Evolutionary conservation across 345 rosid species (phyloP), one percentile per base, ranked within the genome.

Genomic region (Gossypium longicalyx): DNA sequence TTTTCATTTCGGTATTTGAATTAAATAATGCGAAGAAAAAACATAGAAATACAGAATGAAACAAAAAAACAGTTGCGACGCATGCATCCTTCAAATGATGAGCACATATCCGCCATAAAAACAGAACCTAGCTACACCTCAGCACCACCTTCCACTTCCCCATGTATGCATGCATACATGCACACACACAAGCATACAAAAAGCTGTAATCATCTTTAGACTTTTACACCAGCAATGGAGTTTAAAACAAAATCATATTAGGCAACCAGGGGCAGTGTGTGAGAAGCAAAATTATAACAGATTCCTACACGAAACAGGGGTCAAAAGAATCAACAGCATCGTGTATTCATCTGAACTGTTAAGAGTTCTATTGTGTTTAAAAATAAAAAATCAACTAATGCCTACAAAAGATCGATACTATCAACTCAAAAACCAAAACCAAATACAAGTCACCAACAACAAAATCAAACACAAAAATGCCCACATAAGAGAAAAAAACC

Each of bases 161-260:
- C 53, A 61, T 29, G 41, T 17, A 27, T 63, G 44, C 12, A 63
- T 8, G 23, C 15, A 6, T 12, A 59, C 1, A 47, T 25, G 41
- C 7, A 5, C 41, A 34, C 41, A 34, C 41, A 34, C 41, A 34
- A 34, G 1, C 7, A 59, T 1, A 60, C 7, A 2, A 4, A 59
- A 1, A 8, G 27, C 15, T 3, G 62, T 23, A 58, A 58, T 44
- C 16, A 66, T 45, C 70, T 20, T 16, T 5, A 45, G 11, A 20
- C 70, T 20, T 44, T 25, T 5, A 66, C n/a, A 20, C 29, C 25
- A 4, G 4, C n/a, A 44, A 8, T 2, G 34, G 34, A 66, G 10
- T 12, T 66, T 45, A 12, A 66, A 66, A 66, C 53, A 43, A 66
- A 58, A 66, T 44, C 53, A 66, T 45, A 44, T 45, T 45, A 66